Percentiles rank a stretch among this genome's conserved stretches.
These are phyloP conservation scores for Malassezia obtusa DNA, from an alignment of 1,284 basidiomycete genomes.

Conservation along the genomic window DNA sequence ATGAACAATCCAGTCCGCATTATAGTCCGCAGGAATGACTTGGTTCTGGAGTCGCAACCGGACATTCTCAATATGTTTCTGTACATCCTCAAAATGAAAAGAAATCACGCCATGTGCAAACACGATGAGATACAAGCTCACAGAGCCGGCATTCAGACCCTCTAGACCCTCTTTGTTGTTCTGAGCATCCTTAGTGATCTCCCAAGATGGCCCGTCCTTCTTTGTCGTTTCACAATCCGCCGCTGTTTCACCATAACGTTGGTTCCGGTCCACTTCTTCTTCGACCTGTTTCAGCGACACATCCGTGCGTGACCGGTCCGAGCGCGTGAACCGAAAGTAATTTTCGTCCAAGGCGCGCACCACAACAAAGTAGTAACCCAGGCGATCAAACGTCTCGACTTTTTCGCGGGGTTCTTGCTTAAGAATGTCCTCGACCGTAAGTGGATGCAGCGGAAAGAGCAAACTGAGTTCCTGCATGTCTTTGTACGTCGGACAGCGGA, in stretches of 20 bases:
- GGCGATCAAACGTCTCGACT: constrained; percentile 72
- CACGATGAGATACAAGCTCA: constrained; percentile 79
- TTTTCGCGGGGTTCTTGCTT: constrained; percentile 89
- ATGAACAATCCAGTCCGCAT: constrained; percentile 76
- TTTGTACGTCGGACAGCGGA: constrained; percentile 77
- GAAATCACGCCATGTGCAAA: constrained; percentile 81
- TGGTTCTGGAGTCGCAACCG: constrained; percentile 57
- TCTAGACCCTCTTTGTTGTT: constrained; percentile 55
- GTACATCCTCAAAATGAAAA: constrained; percentile 85
- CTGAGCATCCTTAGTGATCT: constrained; percentile 53
- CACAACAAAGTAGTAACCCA: constrained; percentile 88
- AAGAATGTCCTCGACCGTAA: constrained; percentile 91
- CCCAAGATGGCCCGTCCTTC: constrained; percentile 17
- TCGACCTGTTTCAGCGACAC: neutral
- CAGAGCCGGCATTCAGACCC: constrained; percentile 61
- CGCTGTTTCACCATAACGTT: neutral
- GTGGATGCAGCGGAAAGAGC: constrained; percentile 79
- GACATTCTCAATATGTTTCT: constrained; percentile 73
- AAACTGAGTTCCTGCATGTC: constrained; percentile 81
- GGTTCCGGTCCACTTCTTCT: neutral
- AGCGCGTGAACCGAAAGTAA: constrained; percentile 52
- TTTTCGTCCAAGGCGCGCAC: constrained; percentile 67
- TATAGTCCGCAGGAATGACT: constrained; percentile 27
- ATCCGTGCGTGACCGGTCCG: neutral
- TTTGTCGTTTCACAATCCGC: neutral